Base-by-base conservation (phyloP, 768 basidiomycete genomes). In the Nevesoporus exiguus region DNA sequence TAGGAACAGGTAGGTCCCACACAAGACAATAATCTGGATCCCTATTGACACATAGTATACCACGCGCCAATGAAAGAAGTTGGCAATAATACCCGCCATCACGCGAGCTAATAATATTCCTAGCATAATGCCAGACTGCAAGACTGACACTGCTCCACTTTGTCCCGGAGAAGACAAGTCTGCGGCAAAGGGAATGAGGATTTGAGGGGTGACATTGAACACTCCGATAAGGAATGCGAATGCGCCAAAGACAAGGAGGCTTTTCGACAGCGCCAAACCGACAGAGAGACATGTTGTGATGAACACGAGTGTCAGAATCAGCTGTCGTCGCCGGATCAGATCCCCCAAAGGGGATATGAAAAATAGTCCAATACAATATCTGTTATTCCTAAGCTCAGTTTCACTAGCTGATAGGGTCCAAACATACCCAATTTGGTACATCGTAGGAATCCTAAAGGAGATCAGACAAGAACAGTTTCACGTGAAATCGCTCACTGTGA, bases 361-460 rank as follows among this genome's bases (percentile, higher is more conserved):
- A 9, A 76, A 56, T 8, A 80, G 64, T 7, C 79, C 79, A 25
- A 67, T 56, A 30, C 45, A 44, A 40, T 53, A 56, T 4, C 34
- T 42, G 17, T 36, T 15, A 21, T 36, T 47, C 25, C 41, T 47
- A 17, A 22, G 45, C 29, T 53, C 21, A 56, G 52, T 37, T 17
- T 42, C 7, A n/a, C 27, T 27, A 3, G 3, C 25, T 4, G 17
- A n/a, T 22, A 27, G n/a, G 6, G 14, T 27, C 2, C 17, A 29
- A 7, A 61, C 71, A 47, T 68, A 82, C 84, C 86, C 86, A 22
- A 79, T 83, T 67, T 87, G 86, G 21, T 84, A 68, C 21, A 88
- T 74, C 1, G 85, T 83, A 11, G 84, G 83, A 27, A 86, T 77
- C 46, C 80, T 84, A 33, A 33, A 34, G 13, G 17, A 33, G 13